phyloP scores from a whole-genome alignment of 371 early-diverging fungal genomes.

The Mucor plumbeus region DNA sequence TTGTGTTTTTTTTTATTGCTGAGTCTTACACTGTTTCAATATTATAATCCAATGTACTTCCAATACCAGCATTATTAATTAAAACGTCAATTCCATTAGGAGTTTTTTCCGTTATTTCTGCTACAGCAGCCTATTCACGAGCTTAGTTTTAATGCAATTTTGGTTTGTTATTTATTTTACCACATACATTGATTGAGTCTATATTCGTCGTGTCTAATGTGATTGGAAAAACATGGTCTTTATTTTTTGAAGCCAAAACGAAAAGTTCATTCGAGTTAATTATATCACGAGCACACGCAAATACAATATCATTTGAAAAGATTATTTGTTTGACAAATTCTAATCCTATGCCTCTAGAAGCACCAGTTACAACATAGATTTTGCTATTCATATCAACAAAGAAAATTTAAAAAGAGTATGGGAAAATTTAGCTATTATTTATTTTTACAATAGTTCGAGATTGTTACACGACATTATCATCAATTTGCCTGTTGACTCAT shows the following conservation, averaged over 20 bases:
- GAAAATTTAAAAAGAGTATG: not conserved
- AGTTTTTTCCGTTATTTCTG: slow-evolving; percentile 13
- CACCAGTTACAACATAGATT: slow-evolving; percentile 21
- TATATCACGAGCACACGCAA: slow-evolving; percentile 46
- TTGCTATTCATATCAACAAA: not conserved
- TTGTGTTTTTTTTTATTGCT: too few relatives aligned
- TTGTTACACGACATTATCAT: not conserved
- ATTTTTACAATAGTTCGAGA: not conserved
- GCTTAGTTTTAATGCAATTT: too few relatives aligned
- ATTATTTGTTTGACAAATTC: slow-evolving; percentile 49
- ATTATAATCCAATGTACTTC: not conserved
- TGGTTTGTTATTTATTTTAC: too few relatives aligned
- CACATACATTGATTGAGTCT: slow-evolving; percentile 35
- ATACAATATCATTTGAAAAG: slow-evolving; percentile 30
- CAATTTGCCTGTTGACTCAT: not conserved
- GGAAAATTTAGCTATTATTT: not conserved
- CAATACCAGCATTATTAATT: slow-evolving; percentile 47
- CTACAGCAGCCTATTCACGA: slow-evolving; percentile 25
- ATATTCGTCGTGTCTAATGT: slow-evolving; percentile 29
- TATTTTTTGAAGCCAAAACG: slow-evolving; percentile 23
- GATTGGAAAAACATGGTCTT: slow-evolving; percentile 32
- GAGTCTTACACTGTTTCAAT: not conserved
- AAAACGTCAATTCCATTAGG: slow-evolving; percentile 38
- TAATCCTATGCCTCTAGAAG: slow-evolving; percentile 44
- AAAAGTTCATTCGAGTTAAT: slow-evolving; percentile 23